Percentiles rank a stretch among this genome's conserved stretches.
These are phyloP conservation scores for Selaginella moellendorffii DNA, from an alignment of 75 land plant genomes.

Conservation along the genomic window DNA sequence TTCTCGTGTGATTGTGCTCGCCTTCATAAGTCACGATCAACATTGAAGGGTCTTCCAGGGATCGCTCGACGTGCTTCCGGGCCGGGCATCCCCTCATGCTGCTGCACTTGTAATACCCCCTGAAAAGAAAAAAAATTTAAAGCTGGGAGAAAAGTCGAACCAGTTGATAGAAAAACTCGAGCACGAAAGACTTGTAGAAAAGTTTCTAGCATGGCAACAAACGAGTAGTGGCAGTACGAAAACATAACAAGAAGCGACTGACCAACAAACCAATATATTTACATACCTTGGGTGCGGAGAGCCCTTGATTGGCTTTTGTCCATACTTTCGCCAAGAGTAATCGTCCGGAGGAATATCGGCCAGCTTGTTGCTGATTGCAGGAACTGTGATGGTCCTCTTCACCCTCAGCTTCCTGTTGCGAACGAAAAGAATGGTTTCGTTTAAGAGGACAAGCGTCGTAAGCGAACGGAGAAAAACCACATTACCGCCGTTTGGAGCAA, in stretches of 20 bases:
- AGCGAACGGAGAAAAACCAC: not conserved
- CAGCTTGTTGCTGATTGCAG: constrained; percentile 4
- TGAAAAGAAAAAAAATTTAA: constrained; percentile 17
- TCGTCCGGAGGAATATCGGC: constrained; percentile 4
- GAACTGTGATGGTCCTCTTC: constrained; percentile 6
- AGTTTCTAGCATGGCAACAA: not conserved
- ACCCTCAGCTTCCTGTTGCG: constrained; percentile 6
- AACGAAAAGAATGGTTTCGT: too few species aligned
- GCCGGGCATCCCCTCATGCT: constrained; percentile 89
- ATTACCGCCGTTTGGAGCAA: constrained; percentile 6
- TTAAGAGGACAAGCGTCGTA: too few species aligned
- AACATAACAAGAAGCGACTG: not conserved
- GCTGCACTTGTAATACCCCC: constrained; percentile 86
- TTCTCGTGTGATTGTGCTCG: constrained; percentile 54
- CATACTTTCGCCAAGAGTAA: constrained; percentile 10
- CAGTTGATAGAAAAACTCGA: too few species aligned
- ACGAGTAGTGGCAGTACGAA: not conserved
- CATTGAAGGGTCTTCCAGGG: constrained; percentile 68
- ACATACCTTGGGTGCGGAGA: constrained; percentile 7
- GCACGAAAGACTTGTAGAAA: not conserved
- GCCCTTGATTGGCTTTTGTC: constrained; percentile 5
- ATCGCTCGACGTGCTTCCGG: constrained; percentile 69
- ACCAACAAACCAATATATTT: too few species aligned
- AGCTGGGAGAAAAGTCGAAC: too few species aligned
- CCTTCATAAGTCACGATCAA: constrained; percentile 79